phyloP scores from a whole-genome alignment of 2,329 filamentous ascomycete species.

The Cladosporium oxysporum region DNA sequence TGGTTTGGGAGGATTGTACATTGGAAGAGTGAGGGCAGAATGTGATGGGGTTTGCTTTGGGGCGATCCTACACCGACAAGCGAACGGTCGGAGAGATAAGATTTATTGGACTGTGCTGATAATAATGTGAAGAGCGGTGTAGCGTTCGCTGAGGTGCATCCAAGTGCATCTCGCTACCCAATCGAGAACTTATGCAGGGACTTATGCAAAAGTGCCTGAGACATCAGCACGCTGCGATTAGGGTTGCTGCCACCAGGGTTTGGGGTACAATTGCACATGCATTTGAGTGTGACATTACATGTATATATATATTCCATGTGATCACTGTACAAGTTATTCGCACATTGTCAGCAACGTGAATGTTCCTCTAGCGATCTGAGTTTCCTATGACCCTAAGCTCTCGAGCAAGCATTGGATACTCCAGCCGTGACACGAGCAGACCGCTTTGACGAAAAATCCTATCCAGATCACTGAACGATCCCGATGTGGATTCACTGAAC shows the following conservation, averaged over 20 bases:
- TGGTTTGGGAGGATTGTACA: neutral
- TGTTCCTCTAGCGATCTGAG: too few relatives aligned
- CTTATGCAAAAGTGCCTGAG: neutral
- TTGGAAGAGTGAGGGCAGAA: neutral
- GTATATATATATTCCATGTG: too few relatives aligned
- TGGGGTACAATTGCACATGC: too few relatives aligned
- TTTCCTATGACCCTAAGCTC: too few relatives aligned
- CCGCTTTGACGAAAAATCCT: too few relatives aligned
- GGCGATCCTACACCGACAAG: neutral
- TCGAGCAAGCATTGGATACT: too few relatives aligned
- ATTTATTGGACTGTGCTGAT: neutral
- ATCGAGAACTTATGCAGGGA: neutral
- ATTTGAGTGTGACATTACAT: too few relatives aligned
- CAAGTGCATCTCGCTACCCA: neutral
- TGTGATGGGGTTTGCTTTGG: neutral
- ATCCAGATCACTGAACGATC: too few relatives aligned
- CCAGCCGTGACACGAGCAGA: too few relatives aligned
- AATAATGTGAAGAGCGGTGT: conserved; percentile 1
- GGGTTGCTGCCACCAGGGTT: neutral
- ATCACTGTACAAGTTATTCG: too few relatives aligned
- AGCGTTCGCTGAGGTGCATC: neutral
- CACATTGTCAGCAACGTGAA: too few relatives aligned
- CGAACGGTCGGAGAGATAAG: neutral
- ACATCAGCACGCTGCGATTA: neutral
- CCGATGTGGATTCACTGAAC: too few relatives aligned